phyloP scores from a whole-genome alignment of 805 yeast genomes.

The Kregervanrija fluxuum region DNA sequence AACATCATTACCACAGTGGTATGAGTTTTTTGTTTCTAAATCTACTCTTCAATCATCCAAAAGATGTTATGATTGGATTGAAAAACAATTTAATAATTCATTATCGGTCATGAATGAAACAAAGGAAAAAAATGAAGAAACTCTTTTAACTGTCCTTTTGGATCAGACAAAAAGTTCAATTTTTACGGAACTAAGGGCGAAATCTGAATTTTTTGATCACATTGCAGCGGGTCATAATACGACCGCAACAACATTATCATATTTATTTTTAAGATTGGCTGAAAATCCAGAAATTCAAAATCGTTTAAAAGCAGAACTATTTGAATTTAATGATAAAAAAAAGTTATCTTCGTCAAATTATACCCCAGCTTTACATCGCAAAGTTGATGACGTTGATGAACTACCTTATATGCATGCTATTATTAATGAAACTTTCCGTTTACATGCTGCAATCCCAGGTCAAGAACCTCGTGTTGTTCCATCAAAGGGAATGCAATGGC shows the following conservation, averaged over 20 bases:
- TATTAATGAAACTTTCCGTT: conserved; percentile 50
- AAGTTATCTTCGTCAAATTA: conserved; percentile 13
- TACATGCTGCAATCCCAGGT: conserved; percentile 70
- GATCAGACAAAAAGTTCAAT: conserved; percentile 6
- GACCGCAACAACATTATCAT: conserved; percentile 59
- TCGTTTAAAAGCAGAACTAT: conserved; percentile 37
- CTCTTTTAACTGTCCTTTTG: conserved; percentile 21
- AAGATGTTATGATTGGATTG: conserved; percentile 40
- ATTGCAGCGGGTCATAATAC: conserved; percentile 76
- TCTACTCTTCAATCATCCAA: conserved; percentile 31
- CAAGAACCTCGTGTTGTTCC: conserved; percentile 57
- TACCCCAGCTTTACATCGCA: conserved; percentile 27
- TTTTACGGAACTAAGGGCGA: conserved; percentile 24
- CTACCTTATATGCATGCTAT: conserved; percentile 56
- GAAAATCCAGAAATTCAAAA: conserved; percentile 40
- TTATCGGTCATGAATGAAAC: conserved; percentile 11
- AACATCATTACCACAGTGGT: conserved; percentile 48
- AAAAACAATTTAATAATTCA: conserved; percentile 21
- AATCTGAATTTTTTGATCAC: conserved; percentile 53
- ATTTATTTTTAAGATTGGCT: conserved; percentile 51
- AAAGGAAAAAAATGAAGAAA: conserved; percentile 9
- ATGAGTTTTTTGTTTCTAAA: conserved; percentile 35
- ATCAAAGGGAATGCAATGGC: conserved; percentile 20
- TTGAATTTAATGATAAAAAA: conserved; percentile 13
- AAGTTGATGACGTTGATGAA: conserved; percentile 33